These are phyloP conservation scores for Alternaria conjuncta DNA, from an alignment of 2,329 filamentous ascomycete species.

Conservation along the genomic window DNA sequence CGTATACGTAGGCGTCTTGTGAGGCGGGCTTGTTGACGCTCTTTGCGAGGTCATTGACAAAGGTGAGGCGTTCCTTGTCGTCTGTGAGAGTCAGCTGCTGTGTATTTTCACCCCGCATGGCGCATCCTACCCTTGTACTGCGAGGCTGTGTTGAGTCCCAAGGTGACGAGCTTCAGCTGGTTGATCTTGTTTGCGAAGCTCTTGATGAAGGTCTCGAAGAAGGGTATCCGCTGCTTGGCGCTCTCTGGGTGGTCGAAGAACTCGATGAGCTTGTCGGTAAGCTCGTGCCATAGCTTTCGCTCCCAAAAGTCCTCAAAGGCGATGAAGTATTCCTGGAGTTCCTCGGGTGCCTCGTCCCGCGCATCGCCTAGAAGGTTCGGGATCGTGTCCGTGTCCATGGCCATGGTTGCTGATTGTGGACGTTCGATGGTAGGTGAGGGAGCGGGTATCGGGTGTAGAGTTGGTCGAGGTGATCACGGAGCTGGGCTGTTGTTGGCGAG, in stretches of 20 bases:
- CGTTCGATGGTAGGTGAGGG: not conserved
- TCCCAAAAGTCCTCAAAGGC: conserved; percentile 98
- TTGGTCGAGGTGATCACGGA: conserved; percentile 8
- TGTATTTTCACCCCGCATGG: conserved; percentile 38
- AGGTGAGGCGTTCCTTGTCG: conserved; percentile 82
- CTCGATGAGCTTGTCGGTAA: conserved; percentile 84
- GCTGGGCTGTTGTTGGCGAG: conserved; percentile 14
- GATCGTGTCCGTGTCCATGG: conserved; percentile 87
- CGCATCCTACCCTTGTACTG: conserved; percentile 74
- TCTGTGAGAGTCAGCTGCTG: conserved; percentile 61
- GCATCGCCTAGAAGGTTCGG: conserved; percentile 90
- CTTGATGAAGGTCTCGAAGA: conserved; percentile 94
- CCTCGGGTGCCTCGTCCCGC: conserved; percentile 84
- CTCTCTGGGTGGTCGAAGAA: conserved; percentile 88
- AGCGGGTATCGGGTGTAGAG: not conserved
- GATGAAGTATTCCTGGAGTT: conserved; percentile 86
- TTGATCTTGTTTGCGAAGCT: conserved; percentile 99
- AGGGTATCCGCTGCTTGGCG: conserved; percentile 79
- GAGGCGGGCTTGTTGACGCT: conserved; percentile 92
- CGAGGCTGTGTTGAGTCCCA: conserved; percentile 85
- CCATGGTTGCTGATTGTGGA: conserved; percentile 32
- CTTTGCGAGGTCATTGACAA: conserved; percentile 81
- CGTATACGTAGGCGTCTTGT: conserved; percentile 95
- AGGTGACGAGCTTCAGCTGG: conserved; percentile 92
- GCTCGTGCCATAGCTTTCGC: conserved; percentile 98